Base-by-base conservation (phyloP, 2,329 filamentous ascomycete species). In the Beauveria rudraprayagi region DNA sequence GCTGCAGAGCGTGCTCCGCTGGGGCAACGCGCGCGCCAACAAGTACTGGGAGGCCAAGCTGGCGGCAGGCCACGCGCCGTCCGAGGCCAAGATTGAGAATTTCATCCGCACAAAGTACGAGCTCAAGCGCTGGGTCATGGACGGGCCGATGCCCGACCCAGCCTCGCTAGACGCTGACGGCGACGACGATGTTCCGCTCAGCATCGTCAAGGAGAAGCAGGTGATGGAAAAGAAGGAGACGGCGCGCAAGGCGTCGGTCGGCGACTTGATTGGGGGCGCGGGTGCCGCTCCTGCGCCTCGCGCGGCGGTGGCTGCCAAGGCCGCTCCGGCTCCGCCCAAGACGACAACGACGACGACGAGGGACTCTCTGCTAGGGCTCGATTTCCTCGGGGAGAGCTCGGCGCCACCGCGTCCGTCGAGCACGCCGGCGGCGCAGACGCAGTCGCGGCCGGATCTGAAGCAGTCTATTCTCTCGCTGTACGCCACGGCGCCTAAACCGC, bases 31-130 rank as follows among this genome's bases (percentile, higher is more conserved):
- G 61, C 88, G 92, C 74, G 94, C 94, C 61, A 99, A 99, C 79
- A 97, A 96, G 80, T 96, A 97, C 75, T 99, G 93, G 93, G 95
- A 99, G 76, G 85, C 90, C 64, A 99, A 97, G 78, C 78, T 99
- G 70, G 92, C 93, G 2, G 78, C 88, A 16, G 92, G 92, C 63
- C 94, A 99, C 75, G 86, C 93, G 52, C 94, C 94, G 1, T 96
- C 93, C 24, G 95, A 99, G 78, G 84, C 90, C 67, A 99, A 99
- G 82, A 97, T 99, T 68, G 94, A 99, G 82, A 99, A 97, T 80
- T 99, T 99, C 71, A 97, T 99, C 69, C 87, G 94, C 67, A 99
- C 95, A 61, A 99, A 99, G 76, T 99, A 99, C 75, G 94, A 99
- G 74, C 89, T 94, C 59, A 97, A 96, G 83, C 84, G 95, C 77